Conservation (phyloP, 1,139 yeast species). For the Candida albicans region DNA sequence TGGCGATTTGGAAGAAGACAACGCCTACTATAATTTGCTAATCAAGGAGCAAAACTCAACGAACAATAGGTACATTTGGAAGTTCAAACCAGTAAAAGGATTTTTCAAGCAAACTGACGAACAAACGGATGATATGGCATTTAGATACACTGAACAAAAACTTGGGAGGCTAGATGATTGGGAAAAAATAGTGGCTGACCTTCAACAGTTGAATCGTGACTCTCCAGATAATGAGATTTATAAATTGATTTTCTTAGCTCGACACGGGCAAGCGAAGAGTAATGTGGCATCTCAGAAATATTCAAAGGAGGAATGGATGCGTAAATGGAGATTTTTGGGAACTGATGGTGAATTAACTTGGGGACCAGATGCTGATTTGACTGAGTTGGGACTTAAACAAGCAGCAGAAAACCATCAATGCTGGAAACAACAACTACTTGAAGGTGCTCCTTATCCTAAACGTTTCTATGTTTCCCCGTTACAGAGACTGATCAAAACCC, state of each 20-base stretch:
- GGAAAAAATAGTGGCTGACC: constrained; percentile 35
- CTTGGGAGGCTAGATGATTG: constrained; percentile 52
- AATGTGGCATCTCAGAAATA: constrained; percentile 60
- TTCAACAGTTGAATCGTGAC: constrained; percentile 36
- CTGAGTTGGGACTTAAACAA: constrained; percentile 52
- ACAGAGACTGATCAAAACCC: constrained; percentile 60
- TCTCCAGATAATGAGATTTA: constrained; percentile 38
- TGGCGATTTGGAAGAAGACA: constrained; percentile 34
- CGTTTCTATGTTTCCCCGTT: constrained; percentile 64
- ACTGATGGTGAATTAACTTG: constrained; percentile 58
- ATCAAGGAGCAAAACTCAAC: neutral
- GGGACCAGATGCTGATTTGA: constrained; percentile 71
- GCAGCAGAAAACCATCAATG: constrained; percentile 46
- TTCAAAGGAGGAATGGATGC: constrained; percentile 59
- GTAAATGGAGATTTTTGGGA: constrained; percentile 55
- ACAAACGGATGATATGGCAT: constrained; percentile 46
- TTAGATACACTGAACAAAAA: constrained; percentile 46
- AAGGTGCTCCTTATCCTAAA: constrained; percentile 56
- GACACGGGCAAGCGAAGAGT: constrained; percentile 82
- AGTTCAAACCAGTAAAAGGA: constrained; percentile 46
- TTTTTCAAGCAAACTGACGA: constrained; percentile 52
- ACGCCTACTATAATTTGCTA: constrained; percentile 16
- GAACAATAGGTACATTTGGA: constrained; percentile 29
- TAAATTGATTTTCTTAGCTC: constrained; percentile 60
- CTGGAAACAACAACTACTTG: constrained; percentile 42